Percentiles rank a stretch among this genome's conserved stretches.
phyloP scores from a whole-genome alignment of 148 eudicot species.

The Rhododendron simsii region DNA sequence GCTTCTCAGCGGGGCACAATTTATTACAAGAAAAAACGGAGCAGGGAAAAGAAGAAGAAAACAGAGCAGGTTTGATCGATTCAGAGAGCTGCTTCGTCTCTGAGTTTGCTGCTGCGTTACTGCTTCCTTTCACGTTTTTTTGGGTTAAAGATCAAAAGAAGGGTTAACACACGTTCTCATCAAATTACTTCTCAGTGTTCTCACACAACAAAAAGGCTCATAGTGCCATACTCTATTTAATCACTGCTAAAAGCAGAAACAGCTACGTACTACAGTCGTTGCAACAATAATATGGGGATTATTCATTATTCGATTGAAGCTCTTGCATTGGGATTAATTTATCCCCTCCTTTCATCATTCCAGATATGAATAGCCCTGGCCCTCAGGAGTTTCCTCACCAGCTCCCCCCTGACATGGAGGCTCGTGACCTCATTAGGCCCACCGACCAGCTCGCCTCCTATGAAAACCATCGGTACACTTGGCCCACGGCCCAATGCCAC shows the following conservation, averaged over 20 bases:
- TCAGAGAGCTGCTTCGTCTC: no score
- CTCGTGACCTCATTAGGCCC: constrained; percentile 70
- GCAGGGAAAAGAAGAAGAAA: no score
- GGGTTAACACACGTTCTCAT: not conserved
- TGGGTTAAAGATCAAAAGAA: no score
- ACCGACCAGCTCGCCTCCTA: constrained; percentile 57
- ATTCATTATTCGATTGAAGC: not conserved
- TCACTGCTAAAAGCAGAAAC: no score
- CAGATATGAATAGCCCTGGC: constrained; percentile 48
- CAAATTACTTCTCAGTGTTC: no score
- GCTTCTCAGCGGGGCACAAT: no score
- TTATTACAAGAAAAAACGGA: no score
- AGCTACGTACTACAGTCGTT: not conserved
- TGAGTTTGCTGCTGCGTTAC: no score
- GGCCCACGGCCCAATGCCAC: constrained; percentile 36
- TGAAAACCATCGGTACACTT: constrained; percentile 60
- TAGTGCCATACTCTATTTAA: no score
- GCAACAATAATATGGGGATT: not conserved
- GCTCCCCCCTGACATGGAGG: constrained; percentile 56
- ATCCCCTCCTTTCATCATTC: not conserved
- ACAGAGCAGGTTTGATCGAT: not conserved
- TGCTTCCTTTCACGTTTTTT: no score
- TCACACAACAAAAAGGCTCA: no score
- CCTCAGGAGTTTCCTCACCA: constrained; percentile 48
- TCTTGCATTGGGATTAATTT: not conserved